A percentile compares a stretch with the other conserved stretches of the same genome.
Conservation (phyloP, 805 yeast genomes). For the Yarrowia sp. region DNA sequence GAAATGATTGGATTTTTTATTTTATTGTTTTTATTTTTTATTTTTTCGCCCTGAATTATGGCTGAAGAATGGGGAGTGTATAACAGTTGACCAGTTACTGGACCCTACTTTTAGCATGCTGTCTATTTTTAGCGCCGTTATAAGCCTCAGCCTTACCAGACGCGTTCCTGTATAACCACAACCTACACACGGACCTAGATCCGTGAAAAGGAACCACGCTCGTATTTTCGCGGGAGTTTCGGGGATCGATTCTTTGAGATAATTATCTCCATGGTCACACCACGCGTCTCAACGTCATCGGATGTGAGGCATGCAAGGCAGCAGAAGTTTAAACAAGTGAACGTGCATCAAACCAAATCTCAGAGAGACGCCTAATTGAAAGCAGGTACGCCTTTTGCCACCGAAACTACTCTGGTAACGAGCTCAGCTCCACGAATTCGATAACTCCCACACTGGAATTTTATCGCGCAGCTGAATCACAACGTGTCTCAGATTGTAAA, state of each 20-base stretch:
- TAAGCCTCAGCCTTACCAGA: too few relatives aligned
- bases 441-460: background rate
- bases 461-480: background rate
- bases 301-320: conserved; percentile 7
- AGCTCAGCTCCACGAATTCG: too few relatives aligned
- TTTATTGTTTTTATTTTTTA: too few relatives aligned
- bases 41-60: too few relatives aligned
- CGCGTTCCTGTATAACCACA: too few relatives aligned
- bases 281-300: background rate
- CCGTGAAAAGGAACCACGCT: background rate
- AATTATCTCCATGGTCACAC: background rate
- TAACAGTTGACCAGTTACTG: too few relatives aligned
- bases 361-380: background rate
- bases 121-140: too few relatives aligned
- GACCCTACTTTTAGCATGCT: too few relatives aligned
- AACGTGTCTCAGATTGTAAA: conserved; percentile 7
- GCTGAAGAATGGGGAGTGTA: too few relatives aligned
- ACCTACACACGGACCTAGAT: too few relatives aligned
- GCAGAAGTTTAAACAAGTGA: conserved; percentile 4
- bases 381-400: background rate
- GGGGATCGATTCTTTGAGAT: background rate
- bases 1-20: too few relatives aligned
- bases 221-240: background rate
- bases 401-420: too few relatives aligned
- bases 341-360: background rate